Base-by-base conservation (phyloP, 2,329 filamentous ascomycete genomes). In the Lithohypha guttulata region DNA sequence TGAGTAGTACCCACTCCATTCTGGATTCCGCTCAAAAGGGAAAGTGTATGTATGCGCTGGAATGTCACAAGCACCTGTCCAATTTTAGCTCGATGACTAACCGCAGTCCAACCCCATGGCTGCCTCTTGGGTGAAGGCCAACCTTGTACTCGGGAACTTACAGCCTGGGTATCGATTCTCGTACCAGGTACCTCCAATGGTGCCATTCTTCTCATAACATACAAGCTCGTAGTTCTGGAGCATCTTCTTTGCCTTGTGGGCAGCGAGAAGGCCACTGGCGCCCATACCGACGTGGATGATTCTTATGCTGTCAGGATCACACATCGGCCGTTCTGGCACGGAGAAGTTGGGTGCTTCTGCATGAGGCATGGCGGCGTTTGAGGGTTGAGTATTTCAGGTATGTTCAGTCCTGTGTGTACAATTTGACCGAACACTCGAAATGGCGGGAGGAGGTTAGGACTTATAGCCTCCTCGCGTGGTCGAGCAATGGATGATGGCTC, bases 21-120 rank as follows among this genome's bases (percentile, higher is more conserved):
- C 39, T 3, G 39, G 21, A 17, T 52, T 33, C 53, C 66, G 68
- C 42, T 66, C 65, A 55, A 68, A 72, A 3, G 60, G 61, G 43
- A 67, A 70, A 39, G 70, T 65, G 29, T 69, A 69, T 21, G 63
- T 64, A 36, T 68, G 64, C 3, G 57, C 57, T 1, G 65, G 65
- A 23, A 69, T 66, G 47, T 70, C 64, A 20, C 45, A 47, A 3
- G 42, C 39, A 29, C 42, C 42, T 13, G n/a, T 29, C 17, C n/a
- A 29, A n/a, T n/a, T n/a, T n/a, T n/a, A n/a, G n/a, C n/a, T n/a
- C n/a, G n/a, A n/a, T n/a, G n/a, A n/a, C n/a, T n/a, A n/a, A n/a
- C n/a, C n/a, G n/a, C n/a, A n/a, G n/a, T n/a, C n/a, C n/a, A n/a
- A n/a, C n/a, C n/a, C n/a, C n/a, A n/a, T n/a, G n/a, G n/a, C n/a